Base-by-base conservation (phyloP, 2,329 filamentous ascomycete genomes). In the Neospermospora avenae region DNA sequence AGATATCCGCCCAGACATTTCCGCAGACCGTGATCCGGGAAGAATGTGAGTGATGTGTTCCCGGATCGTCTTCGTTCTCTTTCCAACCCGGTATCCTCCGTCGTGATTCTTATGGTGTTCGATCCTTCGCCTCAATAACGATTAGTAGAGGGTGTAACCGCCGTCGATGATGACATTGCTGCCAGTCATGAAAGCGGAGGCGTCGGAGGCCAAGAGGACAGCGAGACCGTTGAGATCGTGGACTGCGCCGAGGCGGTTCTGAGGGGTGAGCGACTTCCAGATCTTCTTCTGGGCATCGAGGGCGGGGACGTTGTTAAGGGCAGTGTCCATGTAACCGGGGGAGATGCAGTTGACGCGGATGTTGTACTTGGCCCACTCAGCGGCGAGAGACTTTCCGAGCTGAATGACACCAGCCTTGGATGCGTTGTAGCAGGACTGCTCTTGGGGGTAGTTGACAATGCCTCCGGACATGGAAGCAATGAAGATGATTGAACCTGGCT, bases 321-420 rank as follows among this genome's bases (percentile, higher is more conserved):
- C 88, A 4, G 90, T 95, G 78, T 93, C 89, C 86, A 93, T 93
- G 79, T 93, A 93, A 31, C 90, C 69, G 20, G 90, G 90, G 6
- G 86, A 90, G 76, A 93, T 91, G 75, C 85, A 88, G 82, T 95
- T 95, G 70, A 93, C 89, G 39, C 90, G 87, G 72, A 93, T 91
- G 68, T 82, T 81, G 76, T 91, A 82, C 77, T 90, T 88, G 70
- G 90, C 88, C 90, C 90, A 93, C 77, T 95, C 90, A 58, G 89
- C 89, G 45, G 89, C 90, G 24, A 95, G 84, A 3, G 88, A 91
- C 79, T 90, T 91, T 75, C 85, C 88, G 56, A 93, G 82, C 76
- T 90, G 87, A 66, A 91, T 83, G 39, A 92, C 88, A 69, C 86
- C 89, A 16, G 90, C 88, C 82, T 93, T 93, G 76, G 87, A 90